Evolutionary conservation across 2,329 filamentous ascomycete species (phyloP).

Genomic region (Epichloe festucae): DNA sequence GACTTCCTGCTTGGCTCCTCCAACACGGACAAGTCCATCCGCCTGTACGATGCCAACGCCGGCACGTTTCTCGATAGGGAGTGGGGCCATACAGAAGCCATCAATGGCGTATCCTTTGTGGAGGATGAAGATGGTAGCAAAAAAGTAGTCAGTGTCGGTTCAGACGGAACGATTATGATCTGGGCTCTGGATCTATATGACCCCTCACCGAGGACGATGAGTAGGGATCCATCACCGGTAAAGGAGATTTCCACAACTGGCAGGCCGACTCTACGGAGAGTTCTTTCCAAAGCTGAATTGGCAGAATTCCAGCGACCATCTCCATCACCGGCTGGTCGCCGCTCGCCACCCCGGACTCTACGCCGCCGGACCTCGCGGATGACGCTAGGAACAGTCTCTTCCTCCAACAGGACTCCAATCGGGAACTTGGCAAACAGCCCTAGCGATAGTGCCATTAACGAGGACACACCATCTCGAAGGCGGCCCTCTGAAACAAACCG

Average conservation of each 20-base stretch:
- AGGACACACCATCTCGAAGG: constrained; percentile 35
- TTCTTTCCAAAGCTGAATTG: constrained; percentile 77
- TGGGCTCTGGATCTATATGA: constrained; percentile 49
- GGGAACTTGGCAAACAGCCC: constrained; percentile 28
- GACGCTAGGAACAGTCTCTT: constrained; percentile 24
- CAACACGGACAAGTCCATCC: constrained; percentile 88
- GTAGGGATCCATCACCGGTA: constrained; percentile 40
- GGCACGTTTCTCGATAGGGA: constrained; percentile 74
- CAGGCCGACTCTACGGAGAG: constrained; percentile 66
- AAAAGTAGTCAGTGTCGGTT: constrained; percentile 59
- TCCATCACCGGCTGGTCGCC: constrained; percentile 29
- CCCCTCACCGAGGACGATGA: constrained; percentile 24
- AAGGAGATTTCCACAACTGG: constrained; percentile 43
- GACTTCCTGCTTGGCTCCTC: constrained; percentile 76
- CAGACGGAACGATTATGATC: constrained; percentile 74
- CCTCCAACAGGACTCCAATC: constrained; percentile 26
- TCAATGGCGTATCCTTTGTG: constrained; percentile 70
- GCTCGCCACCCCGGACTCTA: constrained; percentile 42
- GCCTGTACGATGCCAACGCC: constrained; percentile 70
- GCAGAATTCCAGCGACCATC: constrained; percentile 58
- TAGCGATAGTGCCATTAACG: constrained; percentile 23
- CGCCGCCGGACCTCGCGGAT: constrained; percentile 42
- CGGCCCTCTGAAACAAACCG: constrained; percentile 31
- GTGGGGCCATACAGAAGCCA: constrained; percentile 89
- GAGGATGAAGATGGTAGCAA: constrained; percentile 43